Conservation (phyloP, 805 yeast species). For the Schwanniomyces polymorphus region DNA sequence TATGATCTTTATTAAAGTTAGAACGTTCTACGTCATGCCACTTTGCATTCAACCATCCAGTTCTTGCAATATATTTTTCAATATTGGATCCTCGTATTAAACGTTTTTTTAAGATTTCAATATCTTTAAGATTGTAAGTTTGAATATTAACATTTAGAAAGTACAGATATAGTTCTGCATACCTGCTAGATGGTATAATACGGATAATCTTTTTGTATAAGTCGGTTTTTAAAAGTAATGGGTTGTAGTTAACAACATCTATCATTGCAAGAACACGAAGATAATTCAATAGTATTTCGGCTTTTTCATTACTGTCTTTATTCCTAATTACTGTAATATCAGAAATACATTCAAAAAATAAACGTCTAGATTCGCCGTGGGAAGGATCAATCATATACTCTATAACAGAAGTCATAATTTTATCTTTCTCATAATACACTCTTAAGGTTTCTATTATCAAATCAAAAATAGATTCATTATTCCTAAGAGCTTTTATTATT, state of each 20-base stretch:
- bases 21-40: constrained; percentile 34
- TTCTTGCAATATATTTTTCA: constrained; percentile 32
- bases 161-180: constrained; percentile 26
- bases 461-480: constrained; percentile 12
- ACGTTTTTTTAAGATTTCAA: constrained; percentile 18
- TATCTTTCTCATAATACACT: constrained; percentile 15
- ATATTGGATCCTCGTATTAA: constrained; percentile 28
- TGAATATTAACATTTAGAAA: constrained; percentile 33
- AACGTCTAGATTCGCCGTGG: constrained; percentile 11
- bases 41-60: constrained; percentile 34
- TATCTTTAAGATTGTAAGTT: constrained; percentile 14
- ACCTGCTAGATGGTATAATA: constrained; percentile 14
- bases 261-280: constrained; percentile 24
- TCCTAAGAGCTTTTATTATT: constrained; percentile 18
- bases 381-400: constrained; percentile 25
- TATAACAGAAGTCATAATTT: constrained; percentile 24
- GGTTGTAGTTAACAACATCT: constrained; percentile 18
- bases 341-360: constrained; percentile 16
- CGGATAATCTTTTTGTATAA: constrained; percentile 16
- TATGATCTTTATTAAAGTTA: constrained; percentile 14
- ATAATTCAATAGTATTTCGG: constrained; percentile 22
- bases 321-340: constrained; percentile 10
- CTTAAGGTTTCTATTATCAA: constrained; percentile 16
- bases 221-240: constrained; percentile 16
- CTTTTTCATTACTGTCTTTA: constrained; percentile 10